phyloP scores from a whole-genome alignment of 108 stramenopile species.

The Nitzschia palea region DNA sequence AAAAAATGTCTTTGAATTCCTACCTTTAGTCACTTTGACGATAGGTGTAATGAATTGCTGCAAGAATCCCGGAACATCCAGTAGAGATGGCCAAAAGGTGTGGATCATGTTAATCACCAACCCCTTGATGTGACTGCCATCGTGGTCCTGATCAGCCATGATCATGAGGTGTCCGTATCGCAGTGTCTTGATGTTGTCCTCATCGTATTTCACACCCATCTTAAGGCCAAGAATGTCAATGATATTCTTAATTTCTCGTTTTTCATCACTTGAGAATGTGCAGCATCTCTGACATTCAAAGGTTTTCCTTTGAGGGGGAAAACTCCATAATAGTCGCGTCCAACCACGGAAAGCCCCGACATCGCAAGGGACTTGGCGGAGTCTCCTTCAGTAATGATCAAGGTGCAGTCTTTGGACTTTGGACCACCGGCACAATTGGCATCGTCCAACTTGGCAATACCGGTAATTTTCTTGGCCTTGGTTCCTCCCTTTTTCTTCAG shows the following conservation, averaged over 20 bases:
- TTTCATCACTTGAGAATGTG: conserved; percentile 77
- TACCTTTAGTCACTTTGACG: conserved; percentile 94
- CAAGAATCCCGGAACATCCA: conserved; percentile 94
- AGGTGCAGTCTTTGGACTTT: conserved; percentile 90
- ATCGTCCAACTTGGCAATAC: conserved; percentile 94
- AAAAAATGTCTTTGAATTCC: conserved; percentile 81
- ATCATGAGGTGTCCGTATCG: conserved; percentile 98
- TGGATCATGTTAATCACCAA: conserved; percentile 99
- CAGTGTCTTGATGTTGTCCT: conserved; percentile 84
- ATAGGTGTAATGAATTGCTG: conserved; percentile 99
- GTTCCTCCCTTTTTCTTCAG: conserved; percentile 91
- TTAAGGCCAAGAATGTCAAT: conserved; percentile 98
- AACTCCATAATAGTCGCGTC: conserved; percentile 87
- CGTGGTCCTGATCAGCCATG: conserved; percentile 99
- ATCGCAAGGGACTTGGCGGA: conserved; percentile 94
- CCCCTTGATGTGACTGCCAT: conserved; percentile 99
- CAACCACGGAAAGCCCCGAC: conserved; percentile 91
- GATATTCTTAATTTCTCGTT: conserved; percentile 97
- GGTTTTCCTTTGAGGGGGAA: conserved; percentile 98
- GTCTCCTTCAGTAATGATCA: conserved; percentile 96
- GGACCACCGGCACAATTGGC: conserved; percentile 95
- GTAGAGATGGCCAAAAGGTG: conserved; percentile 87
- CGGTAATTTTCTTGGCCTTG: conserved; percentile 94
- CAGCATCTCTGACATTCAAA: conserved; percentile 96
- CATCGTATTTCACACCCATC: conserved; percentile 83